phyloP scores from a whole-genome alignment of 345 rosid species.

The Turnera subulata region DNA sequence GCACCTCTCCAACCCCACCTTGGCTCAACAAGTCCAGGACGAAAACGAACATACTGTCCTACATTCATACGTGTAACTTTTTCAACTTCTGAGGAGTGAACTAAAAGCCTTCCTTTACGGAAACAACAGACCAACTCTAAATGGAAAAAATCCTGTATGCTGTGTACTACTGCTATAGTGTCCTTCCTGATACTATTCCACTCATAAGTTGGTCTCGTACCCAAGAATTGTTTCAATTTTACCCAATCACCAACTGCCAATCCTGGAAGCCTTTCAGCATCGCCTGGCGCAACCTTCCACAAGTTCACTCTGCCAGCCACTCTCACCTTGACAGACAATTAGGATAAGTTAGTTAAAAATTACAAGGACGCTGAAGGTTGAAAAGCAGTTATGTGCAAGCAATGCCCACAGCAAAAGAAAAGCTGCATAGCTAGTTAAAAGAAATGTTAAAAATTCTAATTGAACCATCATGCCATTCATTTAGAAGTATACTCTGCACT shows the following conservation, averaged over 20 bases:
- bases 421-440: neutral
- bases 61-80: slow-evolving; percentile 72
- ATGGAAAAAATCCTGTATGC: slow-evolving; percentile 84
- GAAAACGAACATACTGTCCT: slow-evolving; percentile 85
- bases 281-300: slow-evolving; percentile 97
- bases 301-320: slow-evolving; percentile 74
- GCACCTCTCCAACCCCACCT: slow-evolving; percentile 99
- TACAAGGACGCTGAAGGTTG: neutral
- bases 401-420: neutral
- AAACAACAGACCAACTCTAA: slow-evolving; percentile 93
- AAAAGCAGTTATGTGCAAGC: neutral
- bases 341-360: neutral
- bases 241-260: slow-evolving; percentile 99
- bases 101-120: slow-evolving; percentile 73
- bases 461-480: neutral
- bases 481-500: neutral
- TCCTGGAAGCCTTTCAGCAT: slow-evolving; percentile 93
- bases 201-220: slow-evolving; percentile 90
- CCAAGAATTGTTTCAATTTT: slow-evolving; percentile 84
- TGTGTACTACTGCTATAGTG: slow-evolving; percentile 84
- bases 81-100: slow-evolving; percentile 83
- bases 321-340: slow-evolving; percentile 49
- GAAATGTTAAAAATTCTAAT: neutral
- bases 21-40: slow-evolving; percentile 71
- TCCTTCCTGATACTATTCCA: slow-evolving; percentile 88